Conservation (phyloP, 2,329 filamentous ascomycete genomes). For the Ascochyta clinopodiicola region DNA sequence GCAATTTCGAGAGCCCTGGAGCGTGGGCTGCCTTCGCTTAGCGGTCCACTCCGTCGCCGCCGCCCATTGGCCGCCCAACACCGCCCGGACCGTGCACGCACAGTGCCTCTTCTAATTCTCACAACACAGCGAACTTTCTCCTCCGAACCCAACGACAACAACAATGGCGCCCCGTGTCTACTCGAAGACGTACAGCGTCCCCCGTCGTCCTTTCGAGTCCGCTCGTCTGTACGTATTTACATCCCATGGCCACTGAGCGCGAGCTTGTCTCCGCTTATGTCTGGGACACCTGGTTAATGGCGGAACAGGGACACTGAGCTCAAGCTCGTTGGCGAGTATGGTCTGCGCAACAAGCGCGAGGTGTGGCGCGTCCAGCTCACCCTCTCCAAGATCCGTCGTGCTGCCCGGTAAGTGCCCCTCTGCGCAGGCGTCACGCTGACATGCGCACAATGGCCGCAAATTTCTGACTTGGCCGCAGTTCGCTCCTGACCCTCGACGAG, state of each 20-base stretch:
- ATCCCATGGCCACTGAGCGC: conserved; percentile 88
- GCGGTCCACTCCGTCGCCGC: conserved; percentile 11
- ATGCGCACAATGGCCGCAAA: conserved; percentile 16
- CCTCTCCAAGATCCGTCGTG: conserved; percentile 99
- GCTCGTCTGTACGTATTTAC: conserved; percentile 93
- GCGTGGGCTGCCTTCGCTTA: conserved; percentile 20
- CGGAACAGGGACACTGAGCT: conserved; percentile 91
- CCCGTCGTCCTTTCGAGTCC: conserved; percentile 97
- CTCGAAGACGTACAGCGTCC: conserved; percentile 99
- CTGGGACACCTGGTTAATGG: conserved; percentile 75
- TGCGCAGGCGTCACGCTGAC: conserved; percentile 16
- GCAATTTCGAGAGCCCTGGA: conserved; percentile 9
- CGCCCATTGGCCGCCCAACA: conserved; percentile 7
- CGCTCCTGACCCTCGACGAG: conserved; percentile 99
- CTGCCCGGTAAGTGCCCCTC: conserved; percentile 80
- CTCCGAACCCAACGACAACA: conserved; percentile 40
- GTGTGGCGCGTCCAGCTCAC: conserved; percentile 99
- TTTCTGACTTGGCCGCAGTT: conserved; percentile 64
- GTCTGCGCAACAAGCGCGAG: conserved; percentile 99
- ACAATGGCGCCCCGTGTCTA: conserved; percentile 70
- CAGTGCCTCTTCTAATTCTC: conserved; percentile 17
- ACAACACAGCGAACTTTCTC: conserved; percentile 28
- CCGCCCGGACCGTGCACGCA: conserved; percentile 8
- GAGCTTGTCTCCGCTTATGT: conserved; percentile 98
- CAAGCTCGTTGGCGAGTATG: conserved; percentile 99